Percentiles rank a stretch among this genome's conserved stretches.
Evolutionary conservation across 2,329 filamentous ascomycete species (phyloP).

Genomic region (Venturiaceae sp.): DNA sequence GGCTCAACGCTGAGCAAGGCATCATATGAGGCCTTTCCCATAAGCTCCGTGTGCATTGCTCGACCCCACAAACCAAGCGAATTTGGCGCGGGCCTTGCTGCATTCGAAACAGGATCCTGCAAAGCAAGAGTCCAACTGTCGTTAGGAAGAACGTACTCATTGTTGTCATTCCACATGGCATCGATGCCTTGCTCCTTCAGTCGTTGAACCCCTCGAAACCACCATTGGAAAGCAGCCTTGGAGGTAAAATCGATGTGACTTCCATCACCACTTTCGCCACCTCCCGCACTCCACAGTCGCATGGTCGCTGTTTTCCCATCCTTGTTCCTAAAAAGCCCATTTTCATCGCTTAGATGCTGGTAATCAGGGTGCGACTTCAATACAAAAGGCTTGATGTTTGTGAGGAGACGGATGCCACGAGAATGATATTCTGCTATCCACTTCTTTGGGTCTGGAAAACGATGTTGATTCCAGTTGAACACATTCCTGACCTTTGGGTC

Average conservation of each 20-base stretch:
- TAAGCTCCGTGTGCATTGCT: slow-evolving; percentile 59
- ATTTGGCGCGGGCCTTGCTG: slow-evolving; percentile 13
- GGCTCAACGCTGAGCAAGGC: slow-evolving; percentile 51
- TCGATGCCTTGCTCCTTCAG: slow-evolving; percentile 57
- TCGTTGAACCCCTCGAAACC: slow-evolving; percentile 57
- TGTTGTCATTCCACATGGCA: slow-evolving; percentile 73
- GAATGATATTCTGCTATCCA: slow-evolving; percentile 54
- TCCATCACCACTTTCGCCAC: slow-evolving; percentile 59
- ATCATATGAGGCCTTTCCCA: slow-evolving; percentile 61
- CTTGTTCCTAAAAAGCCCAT: slow-evolving; percentile 54
- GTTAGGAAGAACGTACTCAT: slow-evolving; percentile 59
- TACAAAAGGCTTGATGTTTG: slow-evolving; percentile 67
- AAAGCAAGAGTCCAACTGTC: slow-evolving; percentile 58
- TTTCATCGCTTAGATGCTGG: slow-evolving; percentile 44
- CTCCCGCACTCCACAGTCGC: slow-evolving; percentile 62
- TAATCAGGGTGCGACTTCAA: slow-evolving; percentile 59
- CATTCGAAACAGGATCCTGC: slow-evolving; percentile 25
- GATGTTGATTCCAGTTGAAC: slow-evolving; percentile 60
- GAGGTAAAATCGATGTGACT: slow-evolving; percentile 68
- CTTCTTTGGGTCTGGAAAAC: slow-evolving; percentile 57
- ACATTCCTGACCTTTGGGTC: slow-evolving; percentile 63
- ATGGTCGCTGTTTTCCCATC: slow-evolving; percentile 42
- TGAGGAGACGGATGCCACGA: slow-evolving; percentile 56
- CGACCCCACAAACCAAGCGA: slow-evolving; percentile 59
- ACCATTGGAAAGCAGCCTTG: slow-evolving; percentile 57